Percentiles rank a stretch among this genome's conserved stretches.
Conservation (phyloP, 352 stramenopile genomes). For the Nothophytophthora sp. region DNA sequence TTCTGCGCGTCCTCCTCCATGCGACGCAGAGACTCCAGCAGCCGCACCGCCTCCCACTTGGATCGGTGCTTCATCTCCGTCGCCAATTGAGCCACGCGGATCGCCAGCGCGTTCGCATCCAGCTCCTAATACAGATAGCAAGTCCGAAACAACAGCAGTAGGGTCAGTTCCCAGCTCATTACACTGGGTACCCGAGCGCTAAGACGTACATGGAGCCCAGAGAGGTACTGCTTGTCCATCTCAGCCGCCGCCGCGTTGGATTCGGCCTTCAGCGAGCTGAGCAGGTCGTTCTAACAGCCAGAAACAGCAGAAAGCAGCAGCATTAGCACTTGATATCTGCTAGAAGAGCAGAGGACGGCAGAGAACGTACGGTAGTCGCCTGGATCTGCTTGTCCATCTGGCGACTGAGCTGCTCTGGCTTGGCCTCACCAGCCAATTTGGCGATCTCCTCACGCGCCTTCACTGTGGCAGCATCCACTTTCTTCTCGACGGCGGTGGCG, state of each 20-base stretch:
- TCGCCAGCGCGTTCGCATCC: constrained; percentile 65
- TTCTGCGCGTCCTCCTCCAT: constrained; percentile 83
- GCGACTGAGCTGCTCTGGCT: constrained; percentile 36
- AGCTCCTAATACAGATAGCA: constrained; percentile 70
- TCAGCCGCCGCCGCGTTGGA: constrained; percentile 54
- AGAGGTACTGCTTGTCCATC: constrained; percentile 77
- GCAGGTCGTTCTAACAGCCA: constrained; percentile 51
- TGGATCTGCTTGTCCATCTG: constrained; percentile 72
- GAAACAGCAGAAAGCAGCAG: not conserved
- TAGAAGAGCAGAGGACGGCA: not conserved
- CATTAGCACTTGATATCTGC: not conserved
- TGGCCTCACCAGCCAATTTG: constrained; percentile 53
- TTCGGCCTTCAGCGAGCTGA: constrained; percentile 64
- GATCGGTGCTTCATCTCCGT: constrained; percentile 89
- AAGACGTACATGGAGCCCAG: constrained; percentile 55
- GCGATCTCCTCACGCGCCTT: constrained; percentile 67
- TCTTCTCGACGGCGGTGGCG: constrained; percentile 49
- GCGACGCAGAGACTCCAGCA: constrained; percentile 70
- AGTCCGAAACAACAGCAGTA: not conserved
- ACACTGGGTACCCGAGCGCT: not conserved
- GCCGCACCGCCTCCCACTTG: constrained; percentile 80
- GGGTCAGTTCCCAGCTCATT: not conserved
- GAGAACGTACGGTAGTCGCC: constrained; percentile 48
- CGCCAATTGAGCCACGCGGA: constrained; percentile 75
- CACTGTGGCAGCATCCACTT: constrained; percentile 55